Evolutionary conservation across 352 stramenopile species (phyloP).

Genomic region (Globisporangium carolinianum): DNA sequence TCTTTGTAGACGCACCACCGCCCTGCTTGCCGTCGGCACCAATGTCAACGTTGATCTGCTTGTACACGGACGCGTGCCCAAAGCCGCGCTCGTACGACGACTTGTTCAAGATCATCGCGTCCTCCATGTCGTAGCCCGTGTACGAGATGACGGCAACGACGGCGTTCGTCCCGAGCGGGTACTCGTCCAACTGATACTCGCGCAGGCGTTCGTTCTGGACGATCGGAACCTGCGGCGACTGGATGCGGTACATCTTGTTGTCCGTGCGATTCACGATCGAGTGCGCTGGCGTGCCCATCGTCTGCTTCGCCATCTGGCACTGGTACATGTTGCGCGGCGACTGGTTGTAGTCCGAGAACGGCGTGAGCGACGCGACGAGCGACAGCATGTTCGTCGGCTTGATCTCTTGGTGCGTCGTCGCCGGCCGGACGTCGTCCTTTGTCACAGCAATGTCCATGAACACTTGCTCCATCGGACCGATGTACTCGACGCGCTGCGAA

Average conservation of each 20-base stretch:
- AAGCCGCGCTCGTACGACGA: constrained; percentile 97
- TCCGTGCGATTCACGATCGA: constrained; percentile 95
- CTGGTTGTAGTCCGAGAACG: constrained; percentile 99
- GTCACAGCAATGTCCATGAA: constrained; percentile 98
- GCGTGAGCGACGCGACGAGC: constrained; percentile 97
- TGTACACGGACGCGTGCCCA: constrained; percentile 97
- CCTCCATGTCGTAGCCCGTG: constrained; percentile 96
- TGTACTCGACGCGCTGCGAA: constrained; percentile 92
- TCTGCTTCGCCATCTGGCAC: constrained; percentile 99
- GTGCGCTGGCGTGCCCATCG: constrained; percentile 98
- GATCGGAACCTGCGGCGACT: constrained; percentile 97
- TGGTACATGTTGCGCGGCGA: constrained; percentile 99
- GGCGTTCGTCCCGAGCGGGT: constrained; percentile 98
- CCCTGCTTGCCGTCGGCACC: constrained; percentile 56
- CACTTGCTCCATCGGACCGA: constrained; percentile 97
- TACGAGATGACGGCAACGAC: constrained; percentile 99
- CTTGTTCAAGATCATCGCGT: constrained; percentile 99
- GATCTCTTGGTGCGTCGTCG: constrained; percentile 98
- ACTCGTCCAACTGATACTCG: constrained; percentile 98
- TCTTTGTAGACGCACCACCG: constrained; percentile 48
- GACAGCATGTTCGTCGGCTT: constrained; percentile 99
- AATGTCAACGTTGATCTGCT: constrained; percentile 95
- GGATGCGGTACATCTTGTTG: constrained; percentile 99
- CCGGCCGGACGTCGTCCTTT: constrained; percentile 92
- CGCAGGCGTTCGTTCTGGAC: constrained; percentile 95